phyloP scores from a whole-genome alignment of 192 early-diverging fungal genomes.

The Oehlia diaphana region DNA sequence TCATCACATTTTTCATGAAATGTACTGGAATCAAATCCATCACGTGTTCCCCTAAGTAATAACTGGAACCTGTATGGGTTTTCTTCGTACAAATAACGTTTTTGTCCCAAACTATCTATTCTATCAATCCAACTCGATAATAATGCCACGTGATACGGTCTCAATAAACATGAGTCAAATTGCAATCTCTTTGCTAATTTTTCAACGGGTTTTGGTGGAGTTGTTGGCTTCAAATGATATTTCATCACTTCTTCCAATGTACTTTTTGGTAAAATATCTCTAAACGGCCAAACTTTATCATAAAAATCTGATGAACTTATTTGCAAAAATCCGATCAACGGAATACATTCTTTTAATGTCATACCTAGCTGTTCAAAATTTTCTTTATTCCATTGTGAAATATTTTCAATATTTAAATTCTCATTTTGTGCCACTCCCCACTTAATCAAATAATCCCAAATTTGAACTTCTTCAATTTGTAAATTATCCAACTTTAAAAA shows the following conservation, averaged over 20 bases:
- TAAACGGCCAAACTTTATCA: constrained; percentile 22
- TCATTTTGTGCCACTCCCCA: constrained; percentile 15
- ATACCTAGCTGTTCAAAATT: constrained; percentile 2
- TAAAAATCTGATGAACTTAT: constrained; percentile 22
- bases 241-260: constrained; percentile 17
- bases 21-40: constrained; percentile 18
- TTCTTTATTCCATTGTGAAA: neutral
- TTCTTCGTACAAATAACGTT: constrained; percentile 23
- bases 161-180: constrained; percentile 17
- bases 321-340: constrained; percentile 17
- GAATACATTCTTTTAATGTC: constrained; percentile 16
- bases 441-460: constrained; percentile 13
- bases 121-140: constrained; percentile 26
- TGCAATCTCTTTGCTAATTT: constrained; percentile 10
- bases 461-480: constrained; percentile 22
- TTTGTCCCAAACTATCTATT: constrained; percentile 22
- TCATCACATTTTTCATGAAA: constrained; percentile 26
- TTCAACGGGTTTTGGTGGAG: constrained; percentile 5
- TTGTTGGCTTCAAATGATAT: constrained; percentile 14
- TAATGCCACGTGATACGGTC: constrained; percentile 11
- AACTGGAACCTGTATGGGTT: constrained; percentile 21
- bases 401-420: neutral
- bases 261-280: neutral
- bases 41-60: constrained; percentile 17
- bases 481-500: constrained; percentile 20